Base-by-base conservation (phyloP, 257 asterid genomes). In the Eucommia ulmoides region DNA sequence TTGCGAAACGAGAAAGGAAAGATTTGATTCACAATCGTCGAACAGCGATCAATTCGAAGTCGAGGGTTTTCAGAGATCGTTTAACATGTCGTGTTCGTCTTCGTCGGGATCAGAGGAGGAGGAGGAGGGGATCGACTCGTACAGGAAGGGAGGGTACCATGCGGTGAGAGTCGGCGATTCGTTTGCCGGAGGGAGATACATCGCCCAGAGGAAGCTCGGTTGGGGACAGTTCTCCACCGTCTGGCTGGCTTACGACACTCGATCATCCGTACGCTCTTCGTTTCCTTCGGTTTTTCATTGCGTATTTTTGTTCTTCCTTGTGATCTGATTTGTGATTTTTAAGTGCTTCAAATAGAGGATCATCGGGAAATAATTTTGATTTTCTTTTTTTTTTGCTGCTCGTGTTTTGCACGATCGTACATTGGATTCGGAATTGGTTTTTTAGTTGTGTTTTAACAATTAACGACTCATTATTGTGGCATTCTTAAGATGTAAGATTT, bases 141-240 rank as follows among this genome's bases (percentile, higher is more conserved):
- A 82, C 67, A 52, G 96, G 23, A 82, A 80, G 59, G 96, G 96
- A 51, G 96, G 96, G 1, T 86, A 82, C 65, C 94, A 82, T 64
- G 96, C 94, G 23, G 96, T 82, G 14, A 67, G 94, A 33, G 71
- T 79, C 74, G 96, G 82, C 25, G 96, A 86, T 65, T 67, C 82
- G 3, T 86, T 86, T 69, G 62, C 82, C 65, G 67, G 56, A 8
- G 96, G 94, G 19, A 78, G 87, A 21, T 88, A 84, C 72, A 72
- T 88, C 68, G 97, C 96, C 25, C 97, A 88, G 80, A 80, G 93
- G 23, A 88, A 88, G 53, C 96, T 88, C 41, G 97, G 97, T 0
- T 88, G 96, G 97, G 97, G 97, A 24, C 83, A 88, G 71, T 88
- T 88, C 64, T 88, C 97, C 61, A 84, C 94, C 56, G 97, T 88